Evolutionary conservation across 2,329 filamentous ascomycete genomes (phyloP).

Genomic region (Pezicula radicicola): DNA sequence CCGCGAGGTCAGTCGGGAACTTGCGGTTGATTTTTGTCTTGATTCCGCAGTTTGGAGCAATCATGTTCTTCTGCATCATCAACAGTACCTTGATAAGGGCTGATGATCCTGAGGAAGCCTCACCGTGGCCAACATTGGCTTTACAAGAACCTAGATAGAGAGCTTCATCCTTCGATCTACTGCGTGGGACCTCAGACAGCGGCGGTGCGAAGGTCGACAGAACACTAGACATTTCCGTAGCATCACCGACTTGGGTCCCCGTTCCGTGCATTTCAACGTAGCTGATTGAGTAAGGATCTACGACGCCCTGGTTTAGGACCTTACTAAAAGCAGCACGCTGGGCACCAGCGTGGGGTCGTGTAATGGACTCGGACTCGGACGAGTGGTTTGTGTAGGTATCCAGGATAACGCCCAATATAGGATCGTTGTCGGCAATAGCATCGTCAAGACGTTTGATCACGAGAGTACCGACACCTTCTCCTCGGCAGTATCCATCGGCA

Average conservation of each 20-base stretch:
- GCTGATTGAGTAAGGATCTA: constrained; percentile 78
- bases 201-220: constrained; percentile 24
- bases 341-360: constrained; percentile 74
- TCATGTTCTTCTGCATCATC: constrained; percentile 21
- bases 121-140: constrained; percentile 56
- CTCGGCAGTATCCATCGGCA: constrained; percentile 53
- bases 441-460: constrained; percentile 47
- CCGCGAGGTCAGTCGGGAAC: constrained; percentile 30
- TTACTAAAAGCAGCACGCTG: constrained; percentile 71
- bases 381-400: constrained; percentile 79
- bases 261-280: constrained; percentile 92
- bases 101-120: constrained; percentile 20
- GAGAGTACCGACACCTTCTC: constrained; percentile 45
- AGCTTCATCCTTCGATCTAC: constrained; percentile 32
- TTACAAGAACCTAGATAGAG: constrained; percentile 55
- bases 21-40: constrained; percentile 27
- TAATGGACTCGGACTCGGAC: constrained; percentile 78
- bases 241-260: constrained; percentile 81
- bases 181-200: constrained; percentile 19
- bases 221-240: constrained; percentile 62
- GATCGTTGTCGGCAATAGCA: constrained; percentile 48
- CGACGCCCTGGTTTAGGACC: constrained; percentile 68
- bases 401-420: constrained; percentile 54
- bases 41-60: constrained; percentile 22
- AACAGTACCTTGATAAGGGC: constrained; percentile 26